Evolutionary conservation across 768 basidiomycete genomes (phyloP), one percentile per base, ranked within the genome.

Genomic region (Boletus bicolor): DNA sequence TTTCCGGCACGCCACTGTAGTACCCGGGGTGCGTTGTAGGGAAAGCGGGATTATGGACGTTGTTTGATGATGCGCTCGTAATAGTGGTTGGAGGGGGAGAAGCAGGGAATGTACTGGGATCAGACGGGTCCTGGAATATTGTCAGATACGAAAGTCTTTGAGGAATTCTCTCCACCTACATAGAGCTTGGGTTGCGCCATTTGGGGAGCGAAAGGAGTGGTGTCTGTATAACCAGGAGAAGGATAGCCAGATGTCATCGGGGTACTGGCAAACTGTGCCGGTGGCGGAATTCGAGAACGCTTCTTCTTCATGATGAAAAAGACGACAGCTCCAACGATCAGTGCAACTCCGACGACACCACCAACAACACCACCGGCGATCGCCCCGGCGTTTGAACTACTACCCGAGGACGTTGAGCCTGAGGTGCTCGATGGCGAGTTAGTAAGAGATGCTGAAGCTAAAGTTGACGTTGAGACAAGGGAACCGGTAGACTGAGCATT

Each of bases 361-460:
- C 85, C 86, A 0, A 80, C 82, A 37, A 87, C 85, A 19, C 82
- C 82, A 2, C 84, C 84, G 3, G 80, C 76, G 39, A 87, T 86
- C 7, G 82, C 82, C 3, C 80, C 84, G 1, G 79, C 72, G 59
- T 81, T 71, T 17, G 59, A 52, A n/a, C 12, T 51, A 21, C 38
- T 57, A 46, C 61, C 44, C 42, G 57, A 36, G 24, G 51, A 30
- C 7, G 51, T 32, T 24, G 65, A 4, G 12, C 36, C 34, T 14
- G 58, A 34, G 19, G 55, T 19, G 11, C 26, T 14, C 3, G 65
- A 46, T n/a, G 64, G 49, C 1, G 61, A 30, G 10, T 53, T 34
- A 5, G 58, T 60, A 11, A 62, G 52, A n/a, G 62, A 47, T 19
- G 67, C 56, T 14, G 70, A 19, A 17, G 45, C 42, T 59, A 53